phyloP scores from a whole-genome alignment of 306 rosid species.

The Sindora glabra region DNA sequence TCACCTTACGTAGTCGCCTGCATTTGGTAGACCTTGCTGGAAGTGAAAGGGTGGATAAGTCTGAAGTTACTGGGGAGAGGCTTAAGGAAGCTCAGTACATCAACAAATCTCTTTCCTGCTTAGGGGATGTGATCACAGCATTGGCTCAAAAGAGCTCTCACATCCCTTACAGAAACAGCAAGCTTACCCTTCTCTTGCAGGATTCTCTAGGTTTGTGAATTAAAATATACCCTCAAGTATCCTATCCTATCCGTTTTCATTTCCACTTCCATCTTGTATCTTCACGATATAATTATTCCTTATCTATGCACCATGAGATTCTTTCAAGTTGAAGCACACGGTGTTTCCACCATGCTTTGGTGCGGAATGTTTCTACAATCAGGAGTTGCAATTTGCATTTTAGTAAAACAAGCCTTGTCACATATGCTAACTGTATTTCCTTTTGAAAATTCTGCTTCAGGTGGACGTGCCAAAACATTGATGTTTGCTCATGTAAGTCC shows the following conservation, averaged over 20 bases:
- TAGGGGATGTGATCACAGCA: slow-evolving; percentile 93
- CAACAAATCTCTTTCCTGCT: slow-evolving; percentile 89
- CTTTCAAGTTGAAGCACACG: too few species aligned
- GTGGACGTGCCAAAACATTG: slow-evolving; percentile 93
- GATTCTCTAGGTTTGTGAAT: slow-evolving; percentile 93
- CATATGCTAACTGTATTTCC: slow-evolving; percentile 16
- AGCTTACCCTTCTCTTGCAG: slow-evolving; percentile 93
- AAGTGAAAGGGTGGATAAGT: slow-evolving; percentile 93
- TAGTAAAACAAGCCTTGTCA: too few species aligned
- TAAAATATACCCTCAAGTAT: too few species aligned
- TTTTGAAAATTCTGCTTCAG: slow-evolving; percentile 30
- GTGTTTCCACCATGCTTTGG: too few species aligned
- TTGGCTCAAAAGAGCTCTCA: slow-evolving; percentile 95
- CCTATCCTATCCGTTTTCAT: background rate
- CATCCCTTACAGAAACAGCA: slow-evolving; percentile 92
- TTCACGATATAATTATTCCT: too few species aligned
- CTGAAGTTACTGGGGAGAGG: slow-evolving; percentile 93
- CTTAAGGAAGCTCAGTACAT: slow-evolving; percentile 86
- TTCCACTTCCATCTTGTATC: background rate
- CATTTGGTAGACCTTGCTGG: slow-evolving; percentile 98
- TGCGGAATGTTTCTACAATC: too few species aligned
- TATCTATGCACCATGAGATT: too few species aligned
- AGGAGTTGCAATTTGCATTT: too few species aligned
- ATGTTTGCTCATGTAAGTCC: slow-evolving; percentile 97
- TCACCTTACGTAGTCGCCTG: slow-evolving; percentile 59